Percentiles rank a stretch among this genome's conserved stretches.
phyloP scores from a whole-genome alignment of 371 early-diverging fungal genomes.

The Mortierella sp. region DNA sequence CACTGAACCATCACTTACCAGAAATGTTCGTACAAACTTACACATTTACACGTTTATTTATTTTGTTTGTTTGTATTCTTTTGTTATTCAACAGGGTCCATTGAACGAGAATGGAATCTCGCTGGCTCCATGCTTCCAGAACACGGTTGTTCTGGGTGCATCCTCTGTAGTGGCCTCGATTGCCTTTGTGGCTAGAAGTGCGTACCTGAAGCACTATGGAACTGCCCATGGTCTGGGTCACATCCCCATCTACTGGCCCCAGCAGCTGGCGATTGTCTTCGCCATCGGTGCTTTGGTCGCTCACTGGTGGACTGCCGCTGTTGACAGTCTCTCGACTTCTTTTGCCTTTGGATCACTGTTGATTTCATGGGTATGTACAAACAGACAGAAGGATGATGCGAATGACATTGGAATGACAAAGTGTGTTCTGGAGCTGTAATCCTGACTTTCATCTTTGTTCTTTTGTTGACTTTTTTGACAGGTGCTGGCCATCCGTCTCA shows the following conservation, averaged over 20 bases:
- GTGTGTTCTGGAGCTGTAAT: too few species aligned
- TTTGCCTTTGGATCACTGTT: conserved; percentile 13
- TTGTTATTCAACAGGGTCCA: conserved; percentile 7
- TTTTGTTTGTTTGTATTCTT: not conserved
- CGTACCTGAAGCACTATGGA: conserved; percentile 3
- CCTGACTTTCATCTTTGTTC: not conserved
- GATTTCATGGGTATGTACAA: conserved; percentile 36
- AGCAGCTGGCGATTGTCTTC: conserved; percentile 2
- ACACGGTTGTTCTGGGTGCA: conserved; percentile 16
- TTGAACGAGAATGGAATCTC: conserved; percentile 3
- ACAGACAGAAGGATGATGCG: not conserved
- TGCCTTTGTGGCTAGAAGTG: conserved; percentile 3
- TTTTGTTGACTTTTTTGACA: not conserved
- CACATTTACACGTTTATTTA: too few species aligned
- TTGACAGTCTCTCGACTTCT: not conserved
- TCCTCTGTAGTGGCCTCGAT: conserved; percentile 9
- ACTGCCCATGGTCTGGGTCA: conserved; percentile 6
- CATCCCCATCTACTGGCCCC: conserved; percentile 13
- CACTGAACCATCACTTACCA: not conserved
- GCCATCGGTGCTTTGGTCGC: not conserved
- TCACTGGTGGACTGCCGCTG: not conserved
- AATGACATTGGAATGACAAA: not conserved
- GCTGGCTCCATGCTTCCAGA: conserved; percentile 17
- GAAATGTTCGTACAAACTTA: not conserved
- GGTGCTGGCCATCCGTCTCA: conserved; percentile 29